Evolutionary conservation across 192 early-diverging fungal species (phyloP).

Genomic region (Diversispora epigaea): DNA sequence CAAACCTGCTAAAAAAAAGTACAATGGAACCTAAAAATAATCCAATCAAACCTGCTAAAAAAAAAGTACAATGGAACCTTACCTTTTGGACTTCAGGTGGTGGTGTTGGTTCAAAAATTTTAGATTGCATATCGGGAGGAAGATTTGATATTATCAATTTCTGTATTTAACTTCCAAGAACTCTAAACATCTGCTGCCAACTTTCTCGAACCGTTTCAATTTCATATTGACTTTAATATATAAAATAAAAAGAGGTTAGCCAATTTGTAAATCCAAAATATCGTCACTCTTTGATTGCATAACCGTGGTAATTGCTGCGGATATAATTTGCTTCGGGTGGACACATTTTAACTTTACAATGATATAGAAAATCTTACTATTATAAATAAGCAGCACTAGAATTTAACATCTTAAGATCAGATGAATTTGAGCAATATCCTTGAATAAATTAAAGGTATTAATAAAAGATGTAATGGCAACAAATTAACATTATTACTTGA

Average conservation of each 20-base stretch:
- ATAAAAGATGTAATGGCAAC: background rate
- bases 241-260: too few species aligned
- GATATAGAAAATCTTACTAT: constrained; percentile 43
- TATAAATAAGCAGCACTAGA: constrained; percentile 94
- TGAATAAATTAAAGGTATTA: background rate
- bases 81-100: constrained; percentile 87
- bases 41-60: background rate
- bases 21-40: background rate
- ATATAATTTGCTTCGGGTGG: constrained; percentile 96
- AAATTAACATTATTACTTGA: constrained; percentile 35
- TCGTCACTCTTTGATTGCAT: constrained; percentile 86
- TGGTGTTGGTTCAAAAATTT: constrained; percentile 97
- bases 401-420: constrained; percentile 91
- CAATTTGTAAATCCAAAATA: constrained; percentile 75
- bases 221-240: constrained; percentile 43
- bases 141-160: constrained; percentile 91
- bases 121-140: constrained; percentile 92
- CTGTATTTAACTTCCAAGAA: constrained; percentile 81
- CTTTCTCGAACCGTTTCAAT: constrained; percentile 86
- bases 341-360: background rate
- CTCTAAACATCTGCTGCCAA: constrained; percentile 68
- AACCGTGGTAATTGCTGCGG: constrained; percentile 87
- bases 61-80: too few species aligned
- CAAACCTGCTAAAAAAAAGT: too few species aligned
- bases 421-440: constrained; percentile 89